Conservation (phyloP, 2,329 filamentous ascomycete genomes). For the Emmonsia crescens region DNA sequence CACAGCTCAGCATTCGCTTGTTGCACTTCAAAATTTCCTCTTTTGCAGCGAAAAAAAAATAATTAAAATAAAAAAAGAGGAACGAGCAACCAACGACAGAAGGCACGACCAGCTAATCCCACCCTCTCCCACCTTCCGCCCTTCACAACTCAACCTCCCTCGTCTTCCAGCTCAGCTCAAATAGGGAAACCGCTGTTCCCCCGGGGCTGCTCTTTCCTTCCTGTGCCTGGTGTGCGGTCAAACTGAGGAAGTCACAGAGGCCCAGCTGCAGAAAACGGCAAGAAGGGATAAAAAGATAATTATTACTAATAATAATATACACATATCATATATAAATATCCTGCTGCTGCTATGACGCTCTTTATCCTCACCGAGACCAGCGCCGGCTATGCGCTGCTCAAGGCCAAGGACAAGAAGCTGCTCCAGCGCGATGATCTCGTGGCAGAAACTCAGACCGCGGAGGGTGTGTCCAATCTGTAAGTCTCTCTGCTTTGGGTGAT, state of each 20-base stretch:
- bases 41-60: constrained; percentile 6
- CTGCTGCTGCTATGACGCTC: constrained; percentile 57
- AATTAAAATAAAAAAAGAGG: constrained; percentile 18
- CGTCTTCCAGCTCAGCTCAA: not conserved
- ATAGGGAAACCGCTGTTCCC: not conserved
- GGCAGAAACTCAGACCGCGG: constrained; percentile 63
- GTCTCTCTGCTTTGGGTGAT: constrained; percentile 27
- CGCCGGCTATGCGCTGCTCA: constrained; percentile 95
- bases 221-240: not conserved
- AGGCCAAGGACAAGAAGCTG: constrained; percentile 97
- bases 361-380: constrained; percentile 92
- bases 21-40: constrained; percentile 29
- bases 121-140: not conserved
- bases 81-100: constrained; percentile 9
- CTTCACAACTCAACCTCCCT: not conserved
- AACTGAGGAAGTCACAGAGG: not conserved
- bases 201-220: not conserved
- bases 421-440: constrained; percentile 75
- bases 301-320: not conserved
- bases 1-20: constrained; percentile 22
- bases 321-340: not conserved
- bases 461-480: constrained; percentile 78
- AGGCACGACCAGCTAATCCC: not conserved
- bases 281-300: not conserved
- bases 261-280: not conserved